Base-by-base conservation (phyloP, 768 basidiomycete species). In the Dioszegia crocea region DNA sequence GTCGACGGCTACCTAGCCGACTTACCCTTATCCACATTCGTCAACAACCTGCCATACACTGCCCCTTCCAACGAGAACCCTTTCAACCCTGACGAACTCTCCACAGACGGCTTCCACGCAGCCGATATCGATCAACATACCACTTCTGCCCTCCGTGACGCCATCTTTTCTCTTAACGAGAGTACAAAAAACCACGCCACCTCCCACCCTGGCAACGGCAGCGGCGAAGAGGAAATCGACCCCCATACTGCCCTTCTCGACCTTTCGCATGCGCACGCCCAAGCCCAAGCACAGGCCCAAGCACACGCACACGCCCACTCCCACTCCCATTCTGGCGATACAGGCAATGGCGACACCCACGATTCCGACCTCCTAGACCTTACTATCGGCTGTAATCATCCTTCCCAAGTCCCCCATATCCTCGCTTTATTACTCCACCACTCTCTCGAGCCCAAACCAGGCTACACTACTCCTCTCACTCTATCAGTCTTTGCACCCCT, bases 1-100 rank as follows among this genome's bases (percentile, higher is more conserved):
- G 67, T 74, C 21, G 72, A 74, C 36, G 72, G 72, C 1, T 74
- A 74, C 54, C 65, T 74, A 9, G 72, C 72, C 31, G 72, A 74
- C 45, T 61, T 74, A 4, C 72, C 72, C 1, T 54, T 74, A 3
- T 64, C 65, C 8, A 66, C 63, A 2, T 74, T 70, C 52, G 67
- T 68, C 26, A 67, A 67, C 40, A 74, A 71, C 38, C 61, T 74
- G 0, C 72, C 72, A 12, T 73, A 62, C 30, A 62, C 51, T 17
- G 57, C 62, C 17, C 49, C 60, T 2, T 56, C 56, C 17, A 43
- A 33, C 17, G 38, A 21, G 10, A 46, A 45, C 31, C 41, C 44
- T 14, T 69, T 62, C 59, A 63, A 63, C 49, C 36, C 59, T 21
- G 67, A 69, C 24, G 65, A 67, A 39, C 61, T 67, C 51, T 59